Evolutionary conservation across 2,329 filamentous ascomycete genomes (phyloP), one percentile per base, ranked within the genome.

Genomic region (Parafenestella ontariensis): DNA sequence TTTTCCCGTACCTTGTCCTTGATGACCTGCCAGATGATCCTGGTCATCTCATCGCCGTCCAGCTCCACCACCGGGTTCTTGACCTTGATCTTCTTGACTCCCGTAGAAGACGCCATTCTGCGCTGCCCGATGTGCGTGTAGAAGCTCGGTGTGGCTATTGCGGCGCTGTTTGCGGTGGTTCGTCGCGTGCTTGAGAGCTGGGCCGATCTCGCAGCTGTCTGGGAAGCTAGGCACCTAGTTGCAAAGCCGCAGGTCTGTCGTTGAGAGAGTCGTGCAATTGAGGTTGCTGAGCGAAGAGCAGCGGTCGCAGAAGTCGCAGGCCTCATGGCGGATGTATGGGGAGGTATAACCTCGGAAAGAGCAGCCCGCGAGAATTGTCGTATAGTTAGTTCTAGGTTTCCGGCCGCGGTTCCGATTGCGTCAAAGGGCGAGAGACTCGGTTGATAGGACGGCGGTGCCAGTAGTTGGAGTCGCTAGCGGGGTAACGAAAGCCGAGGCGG

Each of bases 31-130:
- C 95, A 99, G 83, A 99, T 99, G 78, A 99, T 93, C 72, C 95
- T 86, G 70, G 95, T 99, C 95, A 98, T 98, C 88, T 89, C 87
- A 78, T 89, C 86, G 73, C 94, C 94, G 77, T 98, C 94, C 72
- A 98, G 87, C 83, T 98, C 95, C 78, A 99, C 95, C 77, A 99
- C 89, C 65, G 95, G 95, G 81, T 96, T 98, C 88, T 96, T 93
- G 83, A 99, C 95, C 87, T 96, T 95, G 86, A 98, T 98, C 89
- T 98, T 99, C 74, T 85, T 82, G 86, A 97, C 96, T 87, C 96
- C 97, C 70, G 85, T 81, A 41, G 59, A 58, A 31, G 64, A 70
- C 47, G 72, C 65, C 72, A 76, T 76, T 49, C 62, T 74, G 61
- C 65, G 62, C 58, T 65, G 64, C 56, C 48, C 58, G 42, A 62